Evolutionary conservation across 331 rosid species (phyloP).

Genomic region (Rhamnella rubrinervis): DNA sequence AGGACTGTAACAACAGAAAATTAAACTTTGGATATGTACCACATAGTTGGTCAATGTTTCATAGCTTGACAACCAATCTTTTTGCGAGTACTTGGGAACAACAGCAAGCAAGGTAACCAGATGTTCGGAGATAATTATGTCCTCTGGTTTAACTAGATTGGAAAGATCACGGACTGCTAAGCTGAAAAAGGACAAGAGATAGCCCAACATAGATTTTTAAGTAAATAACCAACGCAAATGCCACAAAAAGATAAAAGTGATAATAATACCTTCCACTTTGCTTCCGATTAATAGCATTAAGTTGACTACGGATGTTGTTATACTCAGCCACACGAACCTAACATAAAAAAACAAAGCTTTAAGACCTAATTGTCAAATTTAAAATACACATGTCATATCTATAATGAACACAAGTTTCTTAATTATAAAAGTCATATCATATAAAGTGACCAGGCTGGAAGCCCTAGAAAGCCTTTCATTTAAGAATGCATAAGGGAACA

Average conservation of each 20-base stretch:
- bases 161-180: slow-evolving; percentile 96
- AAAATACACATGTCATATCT: not conserved
- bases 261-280: slow-evolving; percentile 83
- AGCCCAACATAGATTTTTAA: slow-evolving; percentile 23
- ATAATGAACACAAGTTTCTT: slow-evolving; percentile 8
- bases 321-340: slow-evolving; percentile 94
- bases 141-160: slow-evolving; percentile 84
- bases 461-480: too few relatives aligned
- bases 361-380: not conserved
- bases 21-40: slow-evolving; percentile 43
- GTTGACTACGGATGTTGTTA: slow-evolving; percentile 81
- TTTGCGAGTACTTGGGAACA: slow-evolving; percentile 90
- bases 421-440: not conserved
- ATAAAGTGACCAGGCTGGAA: too few relatives aligned
- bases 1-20: slow-evolving; percentile 14
- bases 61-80: slow-evolving; percentile 90
- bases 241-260: not conserved
- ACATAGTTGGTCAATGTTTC: slow-evolving; percentile 86
- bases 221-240: not conserved
- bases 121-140: slow-evolving; percentile 78
- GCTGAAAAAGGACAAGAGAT: slow-evolving; percentile 38
- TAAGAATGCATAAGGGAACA: too few relatives aligned
- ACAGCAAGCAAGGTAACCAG: slow-evolving; percentile 82
- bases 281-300: slow-evolving; percentile 91
- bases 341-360: slow-evolving; percentile 28